Evolutionary conservation across 1,139 yeast species (phyloP), one percentile per base, ranked within the genome.

Genomic region (Insectozyma bohioensis): DNA sequence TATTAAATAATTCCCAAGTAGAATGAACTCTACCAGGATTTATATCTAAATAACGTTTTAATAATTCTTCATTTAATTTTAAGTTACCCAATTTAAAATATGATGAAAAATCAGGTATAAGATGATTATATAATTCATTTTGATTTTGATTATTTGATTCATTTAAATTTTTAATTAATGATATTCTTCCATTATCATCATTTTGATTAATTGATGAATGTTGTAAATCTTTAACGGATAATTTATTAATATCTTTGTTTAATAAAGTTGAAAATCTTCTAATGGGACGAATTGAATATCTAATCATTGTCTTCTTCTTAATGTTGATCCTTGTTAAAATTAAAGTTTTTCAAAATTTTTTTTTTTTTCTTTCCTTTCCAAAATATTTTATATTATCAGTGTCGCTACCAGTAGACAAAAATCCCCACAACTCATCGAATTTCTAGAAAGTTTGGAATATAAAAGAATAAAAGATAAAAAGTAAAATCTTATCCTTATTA

Each of bases 1-100:
- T 54, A 18, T 51, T 42, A 31, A 53, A 55, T 24, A 69, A 46
- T 12, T 67, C 72, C 53, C 58, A 52, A 20, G 67, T 51, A 17
- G 50, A 42, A 36, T 53, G 56, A 1, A 63, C 74, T 36, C 75
- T 46, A 12, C 72, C 74, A 0, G 74, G 73, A 38, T 69, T 69
- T 19, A 51, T 43, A 9, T 45, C 41, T 11, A 69, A 54, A 13
- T 66, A 48, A 11, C 53, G 40, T 12, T 45, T 30, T n/a, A 60
- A 39, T n/a, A 60, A 49, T 5, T 39, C 24, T 11, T 30, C 34
- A 15, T 36, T 31, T 10, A 35, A 28, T 6, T 24, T 25, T 5
- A 27, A 24, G 7, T 33, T 14, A 2, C 44, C 34, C 24, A 47
- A 35, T 26, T 42, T 36, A 31, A 50, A 54, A 43, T 60, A 67